phyloP scores from a whole-genome alignment of 768 basidiomycete species.

The Hericium coralloides region DNA sequence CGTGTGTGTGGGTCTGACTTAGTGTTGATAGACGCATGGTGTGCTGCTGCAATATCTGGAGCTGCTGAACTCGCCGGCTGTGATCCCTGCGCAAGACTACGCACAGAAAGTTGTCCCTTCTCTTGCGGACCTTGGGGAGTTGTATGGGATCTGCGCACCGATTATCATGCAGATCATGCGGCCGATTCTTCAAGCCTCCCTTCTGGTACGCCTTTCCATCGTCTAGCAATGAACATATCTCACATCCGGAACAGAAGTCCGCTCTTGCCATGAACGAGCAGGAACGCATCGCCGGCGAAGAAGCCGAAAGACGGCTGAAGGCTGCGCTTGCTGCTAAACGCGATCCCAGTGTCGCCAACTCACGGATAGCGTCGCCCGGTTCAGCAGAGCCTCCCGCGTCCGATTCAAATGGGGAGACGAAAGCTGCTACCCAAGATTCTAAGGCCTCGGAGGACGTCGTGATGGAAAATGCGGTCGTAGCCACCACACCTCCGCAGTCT shows the following conservation, averaged over 20 bases:
- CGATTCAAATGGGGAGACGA: conserved; percentile 1
- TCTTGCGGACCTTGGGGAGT: conserved; percentile 58
- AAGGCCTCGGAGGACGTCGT: conserved; percentile 27
- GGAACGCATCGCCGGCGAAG: conserved; percentile 60
- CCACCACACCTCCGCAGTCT: conserved; percentile 15
- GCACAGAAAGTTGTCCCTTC: conserved; percentile 66
- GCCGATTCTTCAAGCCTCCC: conserved; percentile 58
- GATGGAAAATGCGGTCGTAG: conserved; percentile 48
- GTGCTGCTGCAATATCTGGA: conserved; percentile 90
- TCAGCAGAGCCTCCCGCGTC: conserved; percentile 17
- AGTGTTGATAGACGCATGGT: conserved; percentile 64
- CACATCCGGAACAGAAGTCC: conserved; percentile 31
- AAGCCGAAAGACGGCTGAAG: conserved; percentile 74
- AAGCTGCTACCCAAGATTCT: conserved; percentile 1
- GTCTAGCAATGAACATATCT: not conserved
- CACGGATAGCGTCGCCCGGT: conserved; percentile 58
- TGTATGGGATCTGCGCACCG: conserved; percentile 74
- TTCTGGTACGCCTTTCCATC: conserved; percentile 39
- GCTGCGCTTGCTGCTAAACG: conserved; percentile 72
- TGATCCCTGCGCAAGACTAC: conserved; percentile 65
- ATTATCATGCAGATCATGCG: conserved; percentile 94
- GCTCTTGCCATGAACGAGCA: conserved; percentile 61
- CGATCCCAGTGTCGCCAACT: conserved; percentile 46
- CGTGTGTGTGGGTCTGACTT: conserved; percentile 11
- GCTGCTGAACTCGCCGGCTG: conserved; percentile 64